These are phyloP conservation scores for Kuraishia molischiana DNA, from an alignment of 805 yeast species.

Conservation along the genomic window DNA sequence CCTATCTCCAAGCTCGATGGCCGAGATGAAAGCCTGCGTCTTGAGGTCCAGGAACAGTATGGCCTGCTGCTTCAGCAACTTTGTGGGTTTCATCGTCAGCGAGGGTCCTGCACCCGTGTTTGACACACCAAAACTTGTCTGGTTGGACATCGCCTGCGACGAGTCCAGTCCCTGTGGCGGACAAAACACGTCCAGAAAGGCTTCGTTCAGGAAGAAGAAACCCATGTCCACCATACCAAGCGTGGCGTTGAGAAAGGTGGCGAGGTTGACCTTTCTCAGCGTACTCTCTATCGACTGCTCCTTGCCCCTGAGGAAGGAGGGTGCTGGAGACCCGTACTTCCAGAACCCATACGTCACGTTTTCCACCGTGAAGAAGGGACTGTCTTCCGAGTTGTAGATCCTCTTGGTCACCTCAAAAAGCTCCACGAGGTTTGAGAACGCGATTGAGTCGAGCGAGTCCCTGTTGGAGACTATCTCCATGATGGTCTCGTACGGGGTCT, in stretches of 20 bases:
- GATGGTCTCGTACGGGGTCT: constrained; percentile 69
- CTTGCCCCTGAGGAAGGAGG: constrained; percentile 45
- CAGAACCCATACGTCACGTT: constrained; percentile 66
- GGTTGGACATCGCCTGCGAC: constrained; percentile 20
- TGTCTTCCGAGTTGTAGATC: constrained; percentile 52
- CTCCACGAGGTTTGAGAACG: constrained; percentile 58
- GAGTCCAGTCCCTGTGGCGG: constrained; percentile 56
- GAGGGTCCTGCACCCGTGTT: constrained; percentile 4
- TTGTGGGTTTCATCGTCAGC: constrained; percentile 5
- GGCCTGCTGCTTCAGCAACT: constrained; percentile 70
- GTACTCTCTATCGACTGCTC: constrained; percentile 57
- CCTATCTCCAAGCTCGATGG: constrained; percentile 56
- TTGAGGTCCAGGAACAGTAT: constrained; percentile 75
- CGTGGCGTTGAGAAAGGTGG: constrained; percentile 82
- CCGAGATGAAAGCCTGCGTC: constrained; percentile 92
- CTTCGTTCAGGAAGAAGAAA: constrained; percentile 74
- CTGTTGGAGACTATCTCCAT: constrained; percentile 58
- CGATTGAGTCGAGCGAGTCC: constrained; percentile 56
- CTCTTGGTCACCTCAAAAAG: constrained; percentile 70
- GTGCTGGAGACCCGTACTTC: constrained; percentile 53
- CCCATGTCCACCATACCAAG: constrained; percentile 82
- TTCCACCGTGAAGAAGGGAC: constrained; percentile 57
- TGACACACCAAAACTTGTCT: constrained; percentile 2
- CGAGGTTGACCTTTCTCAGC: constrained; percentile 74
- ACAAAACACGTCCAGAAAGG: constrained; percentile 80